phyloP scores from a whole-genome alignment of 2,329 filamentous ascomycete genomes.

The Alternaria novae-zelandiae region DNA sequence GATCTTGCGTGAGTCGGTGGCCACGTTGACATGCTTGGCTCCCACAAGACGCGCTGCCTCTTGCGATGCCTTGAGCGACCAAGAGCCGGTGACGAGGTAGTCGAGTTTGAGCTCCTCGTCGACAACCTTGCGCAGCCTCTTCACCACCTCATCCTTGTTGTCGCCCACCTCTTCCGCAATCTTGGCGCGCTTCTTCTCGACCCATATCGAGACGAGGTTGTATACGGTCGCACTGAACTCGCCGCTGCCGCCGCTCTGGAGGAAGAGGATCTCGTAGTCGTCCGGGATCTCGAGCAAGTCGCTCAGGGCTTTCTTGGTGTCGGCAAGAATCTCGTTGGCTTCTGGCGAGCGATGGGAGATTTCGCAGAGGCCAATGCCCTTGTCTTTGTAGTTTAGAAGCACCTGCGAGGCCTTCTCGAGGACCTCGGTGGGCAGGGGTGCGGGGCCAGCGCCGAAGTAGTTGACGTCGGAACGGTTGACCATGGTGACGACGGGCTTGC shows the following conservation, averaged over 20 bases:
- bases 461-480: conserved; percentile 75
- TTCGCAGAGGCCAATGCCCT: conserved; percentile 85
- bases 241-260: conserved; percentile 85
- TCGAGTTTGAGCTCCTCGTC: conserved; percentile 78
- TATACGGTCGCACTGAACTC: conserved; percentile 85
- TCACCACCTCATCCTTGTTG: conserved; percentile 63
- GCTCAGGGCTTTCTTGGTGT: conserved; percentile 76
- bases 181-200: conserved; percentile 69
- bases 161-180: conserved; percentile 63
- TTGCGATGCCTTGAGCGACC: conserved; percentile 87
- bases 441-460: conserved; percentile 91
- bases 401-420: conserved; percentile 77
- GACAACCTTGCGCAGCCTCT: conserved; percentile 68
- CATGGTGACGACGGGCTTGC: conserved; percentile 56
- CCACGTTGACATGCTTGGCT: conserved; percentile 79
- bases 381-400: conserved; percentile 80
- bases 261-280: conserved; percentile 86
- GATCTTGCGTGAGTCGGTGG: conserved; percentile 65
- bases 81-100: conserved; percentile 89
- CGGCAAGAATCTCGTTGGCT: conserved; percentile 78
- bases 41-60: conserved; percentile 82
- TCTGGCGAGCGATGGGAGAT: conserved; percentile 85
- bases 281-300: conserved; percentile 80
- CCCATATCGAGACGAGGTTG: conserved; percentile 85
- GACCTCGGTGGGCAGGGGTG: conserved; percentile 81